These are phyloP conservation scores for Pulveroboletus ravenelii DNA, from an alignment of 768 basidiomycete genomes.

Conservation along the genomic window DNA sequence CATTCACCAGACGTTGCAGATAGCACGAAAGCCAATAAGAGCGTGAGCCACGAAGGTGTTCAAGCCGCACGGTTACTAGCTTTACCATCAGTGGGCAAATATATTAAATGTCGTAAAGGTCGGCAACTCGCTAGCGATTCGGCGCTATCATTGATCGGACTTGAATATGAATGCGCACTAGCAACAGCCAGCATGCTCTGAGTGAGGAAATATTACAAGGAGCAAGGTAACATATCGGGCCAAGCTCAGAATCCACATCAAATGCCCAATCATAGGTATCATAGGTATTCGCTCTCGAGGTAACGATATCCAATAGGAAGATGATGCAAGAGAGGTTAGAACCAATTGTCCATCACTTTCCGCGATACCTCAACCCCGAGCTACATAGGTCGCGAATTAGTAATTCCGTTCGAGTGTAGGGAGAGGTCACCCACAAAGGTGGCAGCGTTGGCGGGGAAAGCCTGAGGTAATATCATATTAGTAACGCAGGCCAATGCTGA, in stretches of 20 bases:
- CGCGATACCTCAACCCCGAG: constrained; percentile 90
- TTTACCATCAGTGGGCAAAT: not conserved
- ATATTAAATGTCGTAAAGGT: constrained; percentile 12
- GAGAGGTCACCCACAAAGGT: constrained; percentile 63
- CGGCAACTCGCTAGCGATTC: not conserved
- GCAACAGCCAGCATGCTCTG: not conserved
- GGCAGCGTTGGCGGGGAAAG: constrained; percentile 97
- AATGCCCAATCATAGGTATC: not conserved
- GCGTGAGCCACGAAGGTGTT: constrained; percentile 5
- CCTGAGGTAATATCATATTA: constrained; percentile 40
- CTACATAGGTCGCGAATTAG: constrained; percentile 34
- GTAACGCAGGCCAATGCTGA: not conserved
- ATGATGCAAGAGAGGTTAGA: constrained; percentile 26
- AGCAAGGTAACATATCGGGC: constrained; percentile 7
- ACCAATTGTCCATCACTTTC: constrained; percentile 72
- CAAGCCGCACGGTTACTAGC: not conserved
- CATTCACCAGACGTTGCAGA: constrained; percentile 7
- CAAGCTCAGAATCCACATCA: constrained; percentile 3
- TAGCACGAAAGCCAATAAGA: not conserved
- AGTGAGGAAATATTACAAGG: constrained; percentile 8
- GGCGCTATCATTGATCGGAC: constrained; percentile 1
- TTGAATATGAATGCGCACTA: not conserved
- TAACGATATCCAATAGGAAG: not conserved
- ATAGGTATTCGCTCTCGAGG: constrained; percentile 4
- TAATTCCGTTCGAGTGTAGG: not conserved